Evolutionary conservation across 805 yeast species (phyloP).

Genomic region (Lachancea thermotolerans): DNA sequence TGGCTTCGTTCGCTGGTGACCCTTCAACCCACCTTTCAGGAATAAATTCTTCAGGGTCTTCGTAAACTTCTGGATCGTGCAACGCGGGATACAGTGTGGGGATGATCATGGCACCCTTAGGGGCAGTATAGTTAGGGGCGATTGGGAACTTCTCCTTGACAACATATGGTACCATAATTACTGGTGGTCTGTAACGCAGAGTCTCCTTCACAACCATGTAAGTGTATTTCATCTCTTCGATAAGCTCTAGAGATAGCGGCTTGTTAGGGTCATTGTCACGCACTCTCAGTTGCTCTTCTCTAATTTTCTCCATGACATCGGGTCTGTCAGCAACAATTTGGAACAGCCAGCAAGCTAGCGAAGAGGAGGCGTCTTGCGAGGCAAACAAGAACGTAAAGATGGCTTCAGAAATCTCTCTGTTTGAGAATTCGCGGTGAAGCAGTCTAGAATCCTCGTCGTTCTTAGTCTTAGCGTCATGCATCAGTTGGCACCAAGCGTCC

Average conservation of each 20-base stretch:
- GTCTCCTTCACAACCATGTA: slow-evolving; percentile 86
- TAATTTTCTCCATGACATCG: slow-evolving; percentile 74
- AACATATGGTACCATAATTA: slow-evolving; percentile 94
- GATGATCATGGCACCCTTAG: slow-evolving; percentile 95
- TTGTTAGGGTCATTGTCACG: slow-evolving; percentile 67
- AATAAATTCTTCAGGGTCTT: slow-evolving; percentile 85
- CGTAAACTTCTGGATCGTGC: slow-evolving; percentile 96
- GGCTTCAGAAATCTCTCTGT: slow-evolving; percentile 92
- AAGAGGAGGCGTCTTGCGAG: slow-evolving; percentile 95
- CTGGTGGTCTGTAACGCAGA: slow-evolving; percentile 94
- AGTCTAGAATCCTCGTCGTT: slow-evolving; percentile 49
- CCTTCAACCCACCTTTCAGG: slow-evolving; percentile 95
- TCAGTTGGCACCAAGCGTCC: slow-evolving; percentile 90
- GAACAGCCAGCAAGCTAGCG: slow-evolving; percentile 97
- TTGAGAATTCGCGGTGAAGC: slow-evolving; percentile 72
- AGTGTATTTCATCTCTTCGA: slow-evolving; percentile 84
- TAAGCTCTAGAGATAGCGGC: slow-evolving; percentile 61
- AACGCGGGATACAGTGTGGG: slow-evolving; percentile 94
- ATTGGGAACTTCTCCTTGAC: slow-evolving; percentile 84
- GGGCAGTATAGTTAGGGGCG: slow-evolving; percentile 77
- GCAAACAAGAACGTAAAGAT: slow-evolving; percentile 95
- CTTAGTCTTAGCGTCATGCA: slow-evolving; percentile 58
- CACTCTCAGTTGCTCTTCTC: slow-evolving; percentile 84
- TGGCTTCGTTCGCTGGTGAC: slow-evolving; percentile 64
- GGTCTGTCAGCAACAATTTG: slow-evolving; percentile 95